Percentiles rank a stretch among this genome's conserved stretches.
These are phyloP conservation scores for Apiotrichum siamense DNA, from an alignment of 1,284 basidiomycete species.

Conservation along the genomic window DNA sequence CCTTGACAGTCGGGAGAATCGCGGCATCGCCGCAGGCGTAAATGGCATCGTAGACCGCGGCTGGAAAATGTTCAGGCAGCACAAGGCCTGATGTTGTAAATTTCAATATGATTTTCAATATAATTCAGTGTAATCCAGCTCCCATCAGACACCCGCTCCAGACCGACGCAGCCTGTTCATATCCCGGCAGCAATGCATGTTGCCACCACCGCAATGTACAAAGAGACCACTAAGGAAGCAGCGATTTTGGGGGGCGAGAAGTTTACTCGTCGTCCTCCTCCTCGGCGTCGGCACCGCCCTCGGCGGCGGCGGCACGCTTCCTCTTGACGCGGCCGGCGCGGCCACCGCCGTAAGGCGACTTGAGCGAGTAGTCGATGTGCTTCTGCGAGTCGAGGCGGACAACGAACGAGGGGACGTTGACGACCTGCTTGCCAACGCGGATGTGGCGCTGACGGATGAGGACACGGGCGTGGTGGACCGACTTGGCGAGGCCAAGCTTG, in stretches of 20 bases:
- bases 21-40: background rate
- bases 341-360: conserved; percentile 94
- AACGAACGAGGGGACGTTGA: conserved; percentile 98
- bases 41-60: background rate
- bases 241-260: background rate
- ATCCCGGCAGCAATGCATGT: conserved; percentile 22
- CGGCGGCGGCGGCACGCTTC: conserved; percentile 91
- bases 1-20: conserved; percentile 6
- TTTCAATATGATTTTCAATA: background rate
- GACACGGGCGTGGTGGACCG: conserved; percentile 97
- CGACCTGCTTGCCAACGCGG: conserved; percentile 96
- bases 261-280: conserved; percentile 57
- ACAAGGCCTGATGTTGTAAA: background rate
- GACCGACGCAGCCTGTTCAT: no score
- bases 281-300: conserved; percentile 88
- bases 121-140: background rate
- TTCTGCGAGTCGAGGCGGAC: conserved; percentile 96
- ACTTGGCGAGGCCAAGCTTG: conserved; percentile 92
- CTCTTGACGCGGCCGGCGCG: conserved; percentile 97
- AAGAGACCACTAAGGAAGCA: conserved; percentile 11
- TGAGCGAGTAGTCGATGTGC: conserved; percentile 98
- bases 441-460: conserved; percentile 84
- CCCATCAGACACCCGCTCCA: no score
- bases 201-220: conserved; percentile 22
- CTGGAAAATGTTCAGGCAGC: background rate